These are phyloP conservation scores for Tolypocladium endophyticum DNA, from an alignment of 2,329 filamentous ascomycete species.

Conservation along the genomic window DNA sequence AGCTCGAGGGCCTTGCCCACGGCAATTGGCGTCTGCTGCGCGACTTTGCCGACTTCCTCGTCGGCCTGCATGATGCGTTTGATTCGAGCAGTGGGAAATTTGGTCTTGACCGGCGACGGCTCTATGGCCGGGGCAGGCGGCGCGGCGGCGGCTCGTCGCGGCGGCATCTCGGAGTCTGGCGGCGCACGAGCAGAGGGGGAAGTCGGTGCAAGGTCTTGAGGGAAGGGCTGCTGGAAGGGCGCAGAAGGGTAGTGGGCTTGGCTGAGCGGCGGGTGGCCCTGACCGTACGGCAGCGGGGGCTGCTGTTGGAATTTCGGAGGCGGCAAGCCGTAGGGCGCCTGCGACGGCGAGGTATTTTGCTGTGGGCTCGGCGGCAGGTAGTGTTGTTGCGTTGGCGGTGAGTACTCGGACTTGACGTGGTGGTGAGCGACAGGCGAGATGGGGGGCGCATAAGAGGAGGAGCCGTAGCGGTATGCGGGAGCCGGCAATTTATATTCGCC, in stretches of 20 bases:
- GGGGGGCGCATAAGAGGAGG: conserved; percentile 16
- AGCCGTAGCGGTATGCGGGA: conserved; percentile 14
- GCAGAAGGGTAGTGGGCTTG: not conserved
- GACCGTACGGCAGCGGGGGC: not conserved
- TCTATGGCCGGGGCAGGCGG: conserved; percentile 32
- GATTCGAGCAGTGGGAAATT: conserved; percentile 94
- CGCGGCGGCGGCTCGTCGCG: conserved; percentile 16
- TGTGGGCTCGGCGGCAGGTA: conserved; percentile 10
- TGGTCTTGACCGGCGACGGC: conserved; percentile 74
- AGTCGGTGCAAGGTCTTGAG: conserved; percentile 1
- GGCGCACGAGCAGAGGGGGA: not conserved
- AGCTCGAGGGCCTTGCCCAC: conserved; percentile 93
- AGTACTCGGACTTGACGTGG: conserved; percentile 13
- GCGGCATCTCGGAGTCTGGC: conserved; percentile 21
- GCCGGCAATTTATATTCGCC: conserved; percentile 23
- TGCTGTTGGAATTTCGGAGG: conserved; percentile 5
- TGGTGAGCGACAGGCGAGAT: conserved; percentile 14
- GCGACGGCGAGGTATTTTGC: conserved; percentile 5
- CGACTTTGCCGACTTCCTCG: conserved; percentile 96
- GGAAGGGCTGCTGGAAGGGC: conserved; percentile 1
- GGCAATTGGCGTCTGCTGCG: conserved; percentile 92
- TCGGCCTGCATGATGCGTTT: conserved; percentile 99
- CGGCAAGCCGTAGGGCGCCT: conserved; percentile 8
- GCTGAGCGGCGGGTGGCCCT: not conserved
- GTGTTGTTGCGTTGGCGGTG: conserved; percentile 9